A percentile compares a stretch with the other conserved stretches of the same genome.
Evolutionary conservation across 768 basidiomycete genomes (phyloP).

Genomic region (Naematelia aurantialba): DNA sequence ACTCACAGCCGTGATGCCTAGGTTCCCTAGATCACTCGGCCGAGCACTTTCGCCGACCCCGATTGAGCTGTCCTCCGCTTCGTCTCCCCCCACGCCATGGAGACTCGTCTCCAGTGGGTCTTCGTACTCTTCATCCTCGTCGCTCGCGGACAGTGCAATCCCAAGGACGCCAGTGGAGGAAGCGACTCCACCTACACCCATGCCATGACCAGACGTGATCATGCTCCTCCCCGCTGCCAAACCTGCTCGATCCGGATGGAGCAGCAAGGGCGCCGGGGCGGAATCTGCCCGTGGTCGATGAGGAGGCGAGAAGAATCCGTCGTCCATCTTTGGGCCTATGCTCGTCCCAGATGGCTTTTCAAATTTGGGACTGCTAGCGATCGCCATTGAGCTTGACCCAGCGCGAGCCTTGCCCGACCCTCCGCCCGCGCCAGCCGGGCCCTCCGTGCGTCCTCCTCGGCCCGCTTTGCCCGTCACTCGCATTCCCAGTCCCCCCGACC

Average conservation of each 20-base stretch:
- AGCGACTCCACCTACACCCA: neutral
- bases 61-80: constrained; percentile 13
- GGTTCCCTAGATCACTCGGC: constrained; percentile 27
- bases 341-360: too few species aligned
- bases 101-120: neutral
- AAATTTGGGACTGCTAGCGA: too few species aligned
- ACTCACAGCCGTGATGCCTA: constrained; percentile 12
- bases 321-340: constrained; percentile 15
- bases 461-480: constrained; percentile 59
- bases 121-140: constrained; percentile 3
- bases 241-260: too few species aligned
- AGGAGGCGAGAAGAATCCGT: constrained; percentile 35
- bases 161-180: neutral
- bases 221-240: too few species aligned
- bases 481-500: constrained; percentile 70
- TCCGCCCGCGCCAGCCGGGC: too few species aligned
- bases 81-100: constrained; percentile 6
- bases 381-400: too few species aligned
- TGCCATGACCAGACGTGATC: neutral
- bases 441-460: too few species aligned
- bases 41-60: constrained; percentile 18
- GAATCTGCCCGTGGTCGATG: constrained; percentile 45
- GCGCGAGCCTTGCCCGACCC: too few species aligned
- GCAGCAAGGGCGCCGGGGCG: constrained; percentile 30
- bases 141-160: neutral